Evolutionary conservation across 1,284 basidiomycete species (phyloP), one percentile per base, ranked within the genome.

Genomic region (Naganishia sp.): DNA sequence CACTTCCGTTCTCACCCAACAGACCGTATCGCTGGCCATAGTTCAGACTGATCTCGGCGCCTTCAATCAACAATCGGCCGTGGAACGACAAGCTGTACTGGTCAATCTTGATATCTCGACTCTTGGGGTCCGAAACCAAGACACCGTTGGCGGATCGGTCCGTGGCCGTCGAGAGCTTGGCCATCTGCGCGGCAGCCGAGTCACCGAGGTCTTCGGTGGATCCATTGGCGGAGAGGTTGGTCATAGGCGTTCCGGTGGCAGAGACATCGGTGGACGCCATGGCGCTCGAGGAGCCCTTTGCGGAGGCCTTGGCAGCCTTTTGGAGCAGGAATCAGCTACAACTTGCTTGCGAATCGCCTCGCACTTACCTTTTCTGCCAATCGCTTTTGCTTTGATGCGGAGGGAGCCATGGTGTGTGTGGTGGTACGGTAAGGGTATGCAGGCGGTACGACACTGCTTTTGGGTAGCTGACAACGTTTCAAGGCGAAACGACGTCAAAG

Each of bases 61-160:
- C 87, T 80, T 98, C 94, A 74, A 98, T 88, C 72, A 98, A 85
- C 31, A 98, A 83, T 66, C 95, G 87, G 45, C 95, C 95, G 77
- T 99, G 95, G 87, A 98, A 99, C 3, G 94, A 97, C 65, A 99
- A 86, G 5, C 94, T 96, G 81, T 88, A 99, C 60, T 88, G 86
- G 78, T 97, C 93, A 73, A 99, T 95, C 83, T 98, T 97, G 84
- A 99, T 90, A 83, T 99, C 95, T 70, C 95, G 88, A 66, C 88
- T 86, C 81, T 97, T 94, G 65, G 84, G 80, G 82, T 99, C 96
- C 54, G 93, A 97, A 55, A 91, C 88, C 48, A 99, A 84, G 23
- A 97, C 94, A 75, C 96, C 95, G 49, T 89, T 84, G 2, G 91
- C 90, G 72, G 89, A 91, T 85, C 90, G 90, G 77, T 96, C 92